Evolutionary conservation across 164 flowering plant species (phyloP).

Genomic region (Berberis thunbergii): DNA sequence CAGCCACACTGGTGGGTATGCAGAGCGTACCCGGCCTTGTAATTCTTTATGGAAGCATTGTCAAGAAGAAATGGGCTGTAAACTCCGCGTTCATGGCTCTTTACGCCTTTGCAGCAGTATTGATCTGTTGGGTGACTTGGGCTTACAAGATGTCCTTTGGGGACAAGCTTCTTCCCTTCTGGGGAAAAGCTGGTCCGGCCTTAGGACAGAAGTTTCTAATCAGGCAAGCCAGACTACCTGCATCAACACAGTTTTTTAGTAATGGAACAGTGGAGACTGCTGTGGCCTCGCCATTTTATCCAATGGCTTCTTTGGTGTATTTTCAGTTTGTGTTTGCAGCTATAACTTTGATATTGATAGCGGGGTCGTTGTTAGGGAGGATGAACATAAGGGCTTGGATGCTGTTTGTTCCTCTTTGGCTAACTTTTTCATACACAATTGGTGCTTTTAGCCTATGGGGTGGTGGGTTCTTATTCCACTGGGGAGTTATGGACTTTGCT

Average conservation of each 20-base stretch:
- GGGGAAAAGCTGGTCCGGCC: slow-evolving; percentile 8
- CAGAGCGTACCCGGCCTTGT: no score
- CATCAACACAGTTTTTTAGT: background rate
- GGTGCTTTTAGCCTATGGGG: no score
- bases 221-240: slow-evolving; percentile 1
- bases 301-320: slow-evolving; percentile 8
- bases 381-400: slow-evolving; percentile 10
- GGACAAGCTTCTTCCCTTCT: slow-evolving; percentile 2
- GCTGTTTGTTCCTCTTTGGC: slow-evolving; percentile 4
- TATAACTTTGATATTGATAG: background rate
- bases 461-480: no score
- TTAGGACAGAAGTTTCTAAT: background rate
- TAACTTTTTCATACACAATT: no score
- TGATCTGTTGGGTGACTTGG: slow-evolving; percentile 8
- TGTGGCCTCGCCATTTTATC: background rate
- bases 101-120: no score
- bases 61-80: no score
- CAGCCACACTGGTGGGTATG: background rate
- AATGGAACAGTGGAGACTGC: slow-evolving; percentile 1
- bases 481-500: no score
- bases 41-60: no score
- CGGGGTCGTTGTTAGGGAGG: slow-evolving; percentile 9
- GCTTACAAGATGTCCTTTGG: slow-evolving; percentile 10
- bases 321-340: slow-evolving; percentile 9
- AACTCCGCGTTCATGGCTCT: no score